Evolutionary conservation across 345 rosid species (phyloP), one percentile per base, ranked within the genome.

Genomic region (Populus simonii): DNA sequence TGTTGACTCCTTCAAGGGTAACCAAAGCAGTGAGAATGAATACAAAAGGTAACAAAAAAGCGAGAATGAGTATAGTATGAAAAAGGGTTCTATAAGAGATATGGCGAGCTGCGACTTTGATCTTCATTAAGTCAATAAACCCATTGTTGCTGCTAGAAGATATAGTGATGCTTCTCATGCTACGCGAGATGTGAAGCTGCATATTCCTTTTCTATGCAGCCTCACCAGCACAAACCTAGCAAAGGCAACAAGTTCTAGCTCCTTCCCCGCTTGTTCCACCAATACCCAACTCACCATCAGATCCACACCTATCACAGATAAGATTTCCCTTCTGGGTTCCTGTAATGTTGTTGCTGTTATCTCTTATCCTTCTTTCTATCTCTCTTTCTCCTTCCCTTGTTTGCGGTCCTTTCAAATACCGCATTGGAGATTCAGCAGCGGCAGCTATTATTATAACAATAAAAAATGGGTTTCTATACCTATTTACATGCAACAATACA

Each of bases 171-270:
- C 99, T 96, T 92, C 98, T 96, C 99, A 96, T 96, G 91, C 99
- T 94, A 86, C 97, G 98, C 88, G 99, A 96, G 91, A 96, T 84
- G 94, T 91, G 98, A 92, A 96, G 99, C 98, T 90, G 99, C 99
- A 96, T 96, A 88, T 89, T 94, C 89, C 79, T 82, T 33, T 62
- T 38, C 87, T 80, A 87, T 76, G 95, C 97, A 89, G 95, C 94
- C 88, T 81, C 93, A 79, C 88, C 68, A 74, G 81, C 78, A 73
- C 74, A 71, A 66, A 15, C 62, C 76, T 55, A 49, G 74, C 79
- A 65, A 67, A 81, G 77, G 36, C 75, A 38, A 43, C 36, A 38
- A 73, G 36, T 11, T 57, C 29, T 57, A 67, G 75, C 66, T 79
- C 80, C 76, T 81, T 74, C 83, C 35, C 53, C 69, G 38, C 77